A percentile compares a stretch with the other conserved stretches of the same genome.
Conservation (phyloP, 1,284 basidiomycete species). For the Cryptococcus sp. region DNA sequence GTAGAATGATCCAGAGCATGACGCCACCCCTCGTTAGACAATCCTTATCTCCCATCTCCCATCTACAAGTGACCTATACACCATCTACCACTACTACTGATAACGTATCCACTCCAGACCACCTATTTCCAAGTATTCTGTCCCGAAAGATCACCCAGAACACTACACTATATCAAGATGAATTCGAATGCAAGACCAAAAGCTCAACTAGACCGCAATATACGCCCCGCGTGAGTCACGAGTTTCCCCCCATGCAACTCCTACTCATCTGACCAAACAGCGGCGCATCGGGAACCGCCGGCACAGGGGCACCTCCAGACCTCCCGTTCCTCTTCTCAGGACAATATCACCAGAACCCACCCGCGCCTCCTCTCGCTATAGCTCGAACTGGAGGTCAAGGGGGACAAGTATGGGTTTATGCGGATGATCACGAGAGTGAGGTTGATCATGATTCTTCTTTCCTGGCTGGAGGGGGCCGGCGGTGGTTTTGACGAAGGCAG, state of each 20-base stretch:
- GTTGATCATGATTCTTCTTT: slow-evolving; percentile 23
- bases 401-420: slow-evolving; percentile 41
- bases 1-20: too few relatives aligned
- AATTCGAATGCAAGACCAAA: slow-evolving; percentile 14
- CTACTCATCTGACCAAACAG: slow-evolving; percentile 5
- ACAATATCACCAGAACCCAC: slow-evolving; percentile 20
- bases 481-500: slow-evolving; percentile 51
- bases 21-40: too few relatives aligned
- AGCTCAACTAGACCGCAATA: slow-evolving; percentile 22
- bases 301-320: slow-evolving; percentile 24
- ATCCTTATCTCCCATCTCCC: not conserved
- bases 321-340: slow-evolving; percentile 23
- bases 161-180: slow-evolving; percentile 13
- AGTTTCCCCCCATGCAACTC: not conserved
- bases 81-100: not conserved
- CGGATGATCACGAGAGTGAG: slow-evolving; percentile 22
- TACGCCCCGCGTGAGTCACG: slow-evolving; percentile 32
- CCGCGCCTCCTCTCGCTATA: slow-evolving; percentile 34
- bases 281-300: slow-evolving; percentile 31
- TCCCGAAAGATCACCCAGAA: slow-evolving; percentile 2
- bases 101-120: not conserved
- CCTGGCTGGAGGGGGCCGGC: slow-evolving; percentile 41
- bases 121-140: slow-evolving; percentile 1
- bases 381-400: slow-evolving; percentile 42
- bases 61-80: not conserved